Evolutionary conservation across 495 filamentous ascomycete species (phyloP).

Genomic region (Usnea hakonensis): DNA sequence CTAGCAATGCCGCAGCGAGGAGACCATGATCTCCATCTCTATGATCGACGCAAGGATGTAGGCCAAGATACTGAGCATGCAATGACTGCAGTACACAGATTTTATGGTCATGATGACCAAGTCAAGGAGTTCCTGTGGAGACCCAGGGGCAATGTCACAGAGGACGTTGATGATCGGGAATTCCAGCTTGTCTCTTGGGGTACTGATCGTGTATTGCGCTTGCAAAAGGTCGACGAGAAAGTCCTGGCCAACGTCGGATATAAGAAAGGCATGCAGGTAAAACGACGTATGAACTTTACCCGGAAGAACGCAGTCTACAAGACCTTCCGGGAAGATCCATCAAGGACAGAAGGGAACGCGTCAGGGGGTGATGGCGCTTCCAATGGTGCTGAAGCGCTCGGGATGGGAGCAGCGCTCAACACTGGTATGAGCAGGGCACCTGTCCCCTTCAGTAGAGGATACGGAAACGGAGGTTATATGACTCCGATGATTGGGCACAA

Average conservation of each 20-base stretch:
- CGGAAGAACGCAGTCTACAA: conserved; percentile 79
- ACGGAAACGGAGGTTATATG: conserved; percentile 39
- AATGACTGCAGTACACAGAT: conserved; percentile 54
- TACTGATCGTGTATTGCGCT: conserved; percentile 69
- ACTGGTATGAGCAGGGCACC: conserved; percentile 46
- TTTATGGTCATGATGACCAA: conserved; percentile 74
- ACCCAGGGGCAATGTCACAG: conserved; percentile 60
- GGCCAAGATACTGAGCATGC: conserved; percentile 38
- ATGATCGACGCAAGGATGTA: conserved; percentile 54
- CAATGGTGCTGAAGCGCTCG: conserved; percentile 11
- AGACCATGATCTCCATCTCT: conserved; percentile 77
- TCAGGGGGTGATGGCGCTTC: neutral
- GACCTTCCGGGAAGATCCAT: conserved; percentile 61
- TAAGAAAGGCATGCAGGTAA: conserved; percentile 55
- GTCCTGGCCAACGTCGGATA: conserved; percentile 68
- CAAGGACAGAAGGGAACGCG: neutral
- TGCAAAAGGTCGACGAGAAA: conserved; percentile 64
- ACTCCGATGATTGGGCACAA: conserved; percentile 53
- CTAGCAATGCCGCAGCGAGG: conserved; percentile 88
- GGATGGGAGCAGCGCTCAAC: conserved; percentile 26
- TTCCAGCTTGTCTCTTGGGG: conserved; percentile 95
- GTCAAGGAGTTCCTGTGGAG: conserved; percentile 95
- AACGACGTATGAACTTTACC: conserved; percentile 63
- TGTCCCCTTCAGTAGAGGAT: conserved; percentile 37
- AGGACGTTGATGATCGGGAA: conserved; percentile 76